Evolutionary conservation across 2,329 filamentous ascomycete genomes (phyloP), one percentile per base, ranked within the genome.

Genomic region (Pseudomassariella vexata): DNA sequence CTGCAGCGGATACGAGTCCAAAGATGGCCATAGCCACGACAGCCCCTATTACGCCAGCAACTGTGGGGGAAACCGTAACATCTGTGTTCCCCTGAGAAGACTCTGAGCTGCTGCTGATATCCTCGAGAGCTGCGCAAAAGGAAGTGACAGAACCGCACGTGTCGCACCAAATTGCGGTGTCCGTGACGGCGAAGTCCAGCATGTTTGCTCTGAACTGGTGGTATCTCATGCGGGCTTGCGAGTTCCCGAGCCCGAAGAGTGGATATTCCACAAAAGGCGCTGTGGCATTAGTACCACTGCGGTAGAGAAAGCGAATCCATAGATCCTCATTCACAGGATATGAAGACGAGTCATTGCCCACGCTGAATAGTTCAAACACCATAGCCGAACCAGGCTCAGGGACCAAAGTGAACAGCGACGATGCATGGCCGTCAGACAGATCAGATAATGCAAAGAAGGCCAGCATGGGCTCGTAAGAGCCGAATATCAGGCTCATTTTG

Each of bases 381-480:
- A 94, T 81, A 24, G 76, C 72, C 1, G 79, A 80, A 0, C 86
- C 87, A 22, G 87, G 85, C 42, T 80, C 70, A 0, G 83, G 79
- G 10, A 77, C 42, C 41, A 51, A 19, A 37, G 49, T 27, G 50
- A 63, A 68, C 0, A 78, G 53, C 4, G 70, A 65, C n/a, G 60
- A 66, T 49, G 79, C 76, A 31, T 76, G 53, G 5, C 62, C 61
- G 2, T 48, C 38, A 3, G 50, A 40, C 6, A 79, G 61, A 0
- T 59, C 55, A 0, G 66, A 53, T 3, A 79, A 55, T 2, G 63
- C 55, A 42, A 74, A 72, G 44, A 79, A 76, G 12, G 70, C 59
- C 12, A 79, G 36, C 36, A 79, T 63, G 3, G 74, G 70, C 39
- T 74, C 64, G 35, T 63, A 64, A 1, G 68, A 68, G 19, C 73